Conservation (phyloP, 345 rosid genomes). For the Eucalyptus caleyi region DNA sequence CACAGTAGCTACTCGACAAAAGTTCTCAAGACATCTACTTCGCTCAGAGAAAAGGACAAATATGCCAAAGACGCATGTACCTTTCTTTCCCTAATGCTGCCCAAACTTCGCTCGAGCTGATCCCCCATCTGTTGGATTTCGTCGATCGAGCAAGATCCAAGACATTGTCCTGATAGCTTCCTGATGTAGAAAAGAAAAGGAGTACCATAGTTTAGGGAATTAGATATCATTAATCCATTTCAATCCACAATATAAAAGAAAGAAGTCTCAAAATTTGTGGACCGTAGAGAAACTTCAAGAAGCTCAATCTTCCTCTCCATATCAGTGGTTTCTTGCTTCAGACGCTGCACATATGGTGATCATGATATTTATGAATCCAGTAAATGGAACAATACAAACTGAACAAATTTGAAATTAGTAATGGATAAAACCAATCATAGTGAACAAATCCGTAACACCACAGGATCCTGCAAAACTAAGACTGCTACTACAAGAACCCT, state of each 20-base stretch:
- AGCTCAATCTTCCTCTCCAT: conserved; percentile 38
- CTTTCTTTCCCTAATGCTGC: conserved; percentile 44
- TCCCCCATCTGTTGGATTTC: conserved; percentile 25
- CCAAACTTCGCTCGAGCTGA: conserved; percentile 40
- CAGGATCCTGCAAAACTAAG: not conserved
- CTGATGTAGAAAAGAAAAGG: conserved; percentile 1
- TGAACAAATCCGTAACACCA: not conserved
- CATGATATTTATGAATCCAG: not conserved
- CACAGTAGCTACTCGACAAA: not conserved
- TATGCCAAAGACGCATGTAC: conserved; percentile 1
- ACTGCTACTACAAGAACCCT: not conserved
- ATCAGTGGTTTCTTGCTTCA: conserved; percentile 17
- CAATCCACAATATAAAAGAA: not conserved
- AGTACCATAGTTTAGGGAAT: not conserved
- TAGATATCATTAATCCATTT: not conserved
- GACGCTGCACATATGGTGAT: conserved; percentile 14
- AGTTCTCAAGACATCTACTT: not conserved
- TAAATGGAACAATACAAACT: not conserved
- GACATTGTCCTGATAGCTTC: conserved; percentile 37
- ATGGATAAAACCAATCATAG: not conserved
- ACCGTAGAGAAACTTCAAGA: conserved; percentile 43
- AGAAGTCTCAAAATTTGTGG: not conserved
- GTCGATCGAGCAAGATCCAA: conserved; percentile 22
- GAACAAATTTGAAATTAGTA: not conserved
- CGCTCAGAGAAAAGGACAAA: not conserved